phyloP scores from a whole-genome alignment of 2,329 filamentous ascomycete genomes.

The Trichoderma harzianum region DNA sequence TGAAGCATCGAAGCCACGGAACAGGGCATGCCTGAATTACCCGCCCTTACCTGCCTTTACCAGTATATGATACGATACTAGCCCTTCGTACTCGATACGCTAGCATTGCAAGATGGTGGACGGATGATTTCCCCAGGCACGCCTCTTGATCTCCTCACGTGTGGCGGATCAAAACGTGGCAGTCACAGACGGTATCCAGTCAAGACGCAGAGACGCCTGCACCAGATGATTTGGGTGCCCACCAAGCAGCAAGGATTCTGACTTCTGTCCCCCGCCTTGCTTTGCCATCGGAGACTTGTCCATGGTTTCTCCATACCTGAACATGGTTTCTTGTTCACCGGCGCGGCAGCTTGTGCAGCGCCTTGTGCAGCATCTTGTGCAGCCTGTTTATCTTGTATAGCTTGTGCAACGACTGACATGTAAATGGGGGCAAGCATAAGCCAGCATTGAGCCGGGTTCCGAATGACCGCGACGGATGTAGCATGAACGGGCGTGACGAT shows the following conservation, averaged over 20 bases:
- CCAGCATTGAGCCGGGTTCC: neutral
- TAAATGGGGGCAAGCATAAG: neutral
- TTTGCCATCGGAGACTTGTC: constrained; percentile 3
- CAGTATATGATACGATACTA: neutral
- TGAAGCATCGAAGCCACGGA: neutral
- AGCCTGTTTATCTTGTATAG: neutral
- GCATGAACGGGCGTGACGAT: neutral
- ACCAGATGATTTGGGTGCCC: neutral
- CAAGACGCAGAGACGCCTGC: constrained; percentile 1
- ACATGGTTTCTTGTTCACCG: neutral
- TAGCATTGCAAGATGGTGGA: neutral
- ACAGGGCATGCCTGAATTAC: neutral
- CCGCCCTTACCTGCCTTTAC: neutral
- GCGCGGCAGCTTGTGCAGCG: neutral
- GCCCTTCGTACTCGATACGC: neutral
- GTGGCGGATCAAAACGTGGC: constrained; percentile 9
- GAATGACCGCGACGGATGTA: neutral
- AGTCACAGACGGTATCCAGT: constrained; percentile 5
- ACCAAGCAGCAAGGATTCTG: constrained; percentile 6
- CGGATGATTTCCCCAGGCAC: neutral
- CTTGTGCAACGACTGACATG: neutral
- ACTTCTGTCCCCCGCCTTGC: constrained; percentile 1
- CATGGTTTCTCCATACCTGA: neutral
- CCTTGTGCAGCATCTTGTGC: neutral
- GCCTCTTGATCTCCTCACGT: neutral